These are phyloP conservation scores for Tricholoma furcatifolium DNA, from an alignment of 768 basidiomycete genomes.

Conservation along the genomic window DNA sequence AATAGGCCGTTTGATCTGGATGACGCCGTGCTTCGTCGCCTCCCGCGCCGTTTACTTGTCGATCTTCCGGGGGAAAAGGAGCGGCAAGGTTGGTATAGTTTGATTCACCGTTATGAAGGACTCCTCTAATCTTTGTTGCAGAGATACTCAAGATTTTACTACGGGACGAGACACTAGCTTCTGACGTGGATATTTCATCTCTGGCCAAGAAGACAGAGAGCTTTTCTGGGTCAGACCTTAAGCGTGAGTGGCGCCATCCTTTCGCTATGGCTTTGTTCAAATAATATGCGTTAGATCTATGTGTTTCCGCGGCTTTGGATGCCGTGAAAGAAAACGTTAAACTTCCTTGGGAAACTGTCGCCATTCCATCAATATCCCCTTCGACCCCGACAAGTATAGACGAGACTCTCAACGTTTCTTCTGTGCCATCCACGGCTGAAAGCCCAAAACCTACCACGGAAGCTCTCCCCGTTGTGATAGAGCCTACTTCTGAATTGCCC, in stretches of 20 bases:
- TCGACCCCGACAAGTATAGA: neutral
- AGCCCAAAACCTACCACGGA: neutral
- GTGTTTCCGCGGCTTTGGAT: constrained; percentile 89
- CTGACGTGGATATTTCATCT: constrained; percentile 57
- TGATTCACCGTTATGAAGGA: neutral
- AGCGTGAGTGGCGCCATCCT: constrained; percentile 60
- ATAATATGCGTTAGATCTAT: constrained; percentile 61
- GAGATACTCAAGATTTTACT: constrained; percentile 88
- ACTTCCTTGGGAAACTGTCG: constrained; percentile 68
- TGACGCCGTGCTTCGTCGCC: constrained; percentile 86
- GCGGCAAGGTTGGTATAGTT: constrained; percentile 62
- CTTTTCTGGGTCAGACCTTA: constrained; percentile 94
- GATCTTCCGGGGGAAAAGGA: constrained; percentile 88
- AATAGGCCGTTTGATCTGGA: constrained; percentile 90
- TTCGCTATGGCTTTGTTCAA: constrained; percentile 5
- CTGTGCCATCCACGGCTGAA: neutral
- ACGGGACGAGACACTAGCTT: constrained; percentile 70
- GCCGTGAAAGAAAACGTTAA: constrained; percentile 83
- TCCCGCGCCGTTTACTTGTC: constrained; percentile 84
- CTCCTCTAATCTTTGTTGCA: constrained; percentile 27
- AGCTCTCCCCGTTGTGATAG: constrained; percentile 12
- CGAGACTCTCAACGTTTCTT: neutral
- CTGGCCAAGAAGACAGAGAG: constrained; percentile 75
- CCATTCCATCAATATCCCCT: neutral
- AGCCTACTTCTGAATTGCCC: constrained; percentile 8